phyloP scores from a whole-genome alignment of 2,329 filamentous ascomycete genomes.

The Colletotrichum theobromicola region DNA sequence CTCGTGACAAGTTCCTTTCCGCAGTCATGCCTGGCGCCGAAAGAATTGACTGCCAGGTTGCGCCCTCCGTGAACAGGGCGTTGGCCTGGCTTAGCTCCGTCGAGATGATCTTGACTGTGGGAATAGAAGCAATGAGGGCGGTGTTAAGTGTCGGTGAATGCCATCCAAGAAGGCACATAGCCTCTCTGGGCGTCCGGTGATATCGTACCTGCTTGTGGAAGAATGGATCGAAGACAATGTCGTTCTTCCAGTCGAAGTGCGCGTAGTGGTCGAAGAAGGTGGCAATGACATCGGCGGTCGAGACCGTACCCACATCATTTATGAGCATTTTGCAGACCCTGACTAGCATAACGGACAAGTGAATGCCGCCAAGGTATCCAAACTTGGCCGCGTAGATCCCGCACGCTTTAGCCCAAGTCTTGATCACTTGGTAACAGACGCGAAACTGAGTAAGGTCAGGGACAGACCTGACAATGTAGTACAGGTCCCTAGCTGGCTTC shows the following conservation, averaged over 20 bases:
- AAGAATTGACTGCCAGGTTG: constrained; percentile 51
- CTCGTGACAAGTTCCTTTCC: constrained; percentile 20
- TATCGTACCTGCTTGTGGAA: constrained; percentile 60
- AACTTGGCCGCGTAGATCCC: constrained; percentile 71
- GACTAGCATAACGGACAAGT: constrained; percentile 66
- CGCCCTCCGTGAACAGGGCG: constrained; percentile 38
- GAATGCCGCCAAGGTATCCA: constrained; percentile 69
- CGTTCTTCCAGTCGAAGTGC: constrained; percentile 60
- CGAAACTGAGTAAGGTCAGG: constrained; percentile 64
- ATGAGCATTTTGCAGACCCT: constrained; percentile 63
- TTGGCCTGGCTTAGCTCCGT: constrained; percentile 56
- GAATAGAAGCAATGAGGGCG: constrained; percentile 55
- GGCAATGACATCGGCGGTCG: constrained; percentile 55
- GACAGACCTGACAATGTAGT: constrained; percentile 64
- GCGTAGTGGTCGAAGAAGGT: constrained; percentile 71
- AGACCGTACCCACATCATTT: constrained; percentile 37
- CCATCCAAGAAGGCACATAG: constrained; percentile 68
- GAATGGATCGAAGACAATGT: constrained; percentile 63
- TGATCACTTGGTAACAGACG: constrained; percentile 63
- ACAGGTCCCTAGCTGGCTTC: constrained; percentile 67
- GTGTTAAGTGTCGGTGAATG: constrained; percentile 67
- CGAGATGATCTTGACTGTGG: constrained; percentile 56
- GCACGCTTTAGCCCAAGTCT: constrained; percentile 64
- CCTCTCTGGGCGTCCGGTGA: constrained; percentile 60
- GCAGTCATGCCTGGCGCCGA: background rate